phyloP scores from a whole-genome alignment of 2,329 filamentous ascomycete species.

The Trichothecium roseum region DNA sequence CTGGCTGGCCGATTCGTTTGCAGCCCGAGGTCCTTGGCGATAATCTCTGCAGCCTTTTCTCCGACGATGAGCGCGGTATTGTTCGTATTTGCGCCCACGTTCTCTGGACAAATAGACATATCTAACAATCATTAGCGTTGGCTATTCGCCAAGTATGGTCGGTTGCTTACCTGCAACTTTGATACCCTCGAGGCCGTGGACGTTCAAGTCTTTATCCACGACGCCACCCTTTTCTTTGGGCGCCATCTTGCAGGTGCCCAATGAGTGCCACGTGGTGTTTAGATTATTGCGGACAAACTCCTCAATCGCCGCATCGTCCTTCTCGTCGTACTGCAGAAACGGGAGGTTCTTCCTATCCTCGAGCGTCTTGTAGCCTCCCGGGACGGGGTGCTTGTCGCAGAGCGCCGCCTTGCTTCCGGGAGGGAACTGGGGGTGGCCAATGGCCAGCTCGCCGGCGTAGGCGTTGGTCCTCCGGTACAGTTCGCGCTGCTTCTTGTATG shows the following conservation, averaged over 20 bases:
- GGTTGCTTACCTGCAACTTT: slow-evolving; percentile 24
- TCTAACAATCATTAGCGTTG: slow-evolving; percentile 1
- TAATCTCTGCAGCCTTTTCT: slow-evolving; percentile 31
- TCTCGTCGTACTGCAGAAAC: slow-evolving; percentile 33
- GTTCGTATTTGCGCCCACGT: slow-evolving; percentile 34
- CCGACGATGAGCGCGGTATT: slow-evolving; percentile 36
- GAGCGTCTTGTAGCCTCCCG: slow-evolving; percentile 8
- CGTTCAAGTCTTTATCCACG: slow-evolving; percentile 25
- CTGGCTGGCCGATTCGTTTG: too few species aligned
- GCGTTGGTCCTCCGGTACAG: slow-evolving; percentile 43
- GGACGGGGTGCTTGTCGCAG: slow-evolving; percentile 17
- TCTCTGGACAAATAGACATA: slow-evolving; percentile 20
- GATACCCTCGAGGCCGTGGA: slow-evolving; percentile 26
- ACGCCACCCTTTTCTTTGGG: slow-evolving; percentile 23
- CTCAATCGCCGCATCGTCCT: slow-evolving; percentile 36
- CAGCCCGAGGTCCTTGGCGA: slow-evolving; percentile 21
- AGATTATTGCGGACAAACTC: slow-evolving; percentile 25
- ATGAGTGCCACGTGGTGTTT: slow-evolving; percentile 26
- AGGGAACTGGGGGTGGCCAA: slow-evolving; percentile 30
- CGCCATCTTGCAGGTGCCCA: slow-evolving; percentile 23
- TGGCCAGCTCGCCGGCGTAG: slow-evolving; percentile 34
- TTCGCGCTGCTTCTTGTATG: slow-evolving; percentile 52
- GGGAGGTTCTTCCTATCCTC: slow-evolving; percentile 18
- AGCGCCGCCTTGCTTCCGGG: slow-evolving; percentile 23
- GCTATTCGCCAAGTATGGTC: slow-evolving; percentile 7